phyloP scores from a whole-genome alignment of 495 filamentous ascomycete genomes.

The Hapsidospora chrysogenum region DNA sequence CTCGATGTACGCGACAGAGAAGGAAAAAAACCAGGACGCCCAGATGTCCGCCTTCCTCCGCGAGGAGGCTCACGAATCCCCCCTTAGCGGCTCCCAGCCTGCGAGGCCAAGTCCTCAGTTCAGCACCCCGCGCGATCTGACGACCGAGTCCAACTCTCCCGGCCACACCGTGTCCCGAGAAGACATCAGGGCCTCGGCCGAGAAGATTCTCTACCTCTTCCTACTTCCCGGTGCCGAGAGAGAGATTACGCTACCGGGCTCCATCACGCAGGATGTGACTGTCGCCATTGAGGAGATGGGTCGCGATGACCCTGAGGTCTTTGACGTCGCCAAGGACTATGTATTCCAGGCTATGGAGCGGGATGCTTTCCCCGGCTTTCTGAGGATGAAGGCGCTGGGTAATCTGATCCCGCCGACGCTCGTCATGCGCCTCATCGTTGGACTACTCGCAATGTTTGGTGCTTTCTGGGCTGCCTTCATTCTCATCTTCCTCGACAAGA shows the following conservation, averaged over 20 bases:
- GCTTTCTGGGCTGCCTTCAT: constrained; percentile 89
- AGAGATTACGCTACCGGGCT: constrained; percentile 82
- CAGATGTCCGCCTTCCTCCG: constrained; percentile 80
- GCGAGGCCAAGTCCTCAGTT: constrained; percentile 49
- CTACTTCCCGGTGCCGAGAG: constrained; percentile 83
- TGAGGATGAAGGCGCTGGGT: constrained; percentile 83
- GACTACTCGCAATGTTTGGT: constrained; percentile 74
- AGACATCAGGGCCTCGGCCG: constrained; percentile 82
- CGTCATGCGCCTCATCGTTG: constrained; percentile 66
- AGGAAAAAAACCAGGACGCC: constrained; percentile 57
- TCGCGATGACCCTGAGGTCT: constrained; percentile 91
- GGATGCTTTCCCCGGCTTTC: constrained; percentile 92
- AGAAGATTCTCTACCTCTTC: constrained; percentile 95
- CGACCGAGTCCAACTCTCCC: constrained; percentile 56
- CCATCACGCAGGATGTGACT: constrained; percentile 67
- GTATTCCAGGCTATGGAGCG: constrained; percentile 99
- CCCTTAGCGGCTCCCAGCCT: constrained; percentile 47
- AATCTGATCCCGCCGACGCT: constrained; percentile 83
- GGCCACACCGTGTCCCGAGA: constrained; percentile 67
- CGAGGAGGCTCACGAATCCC: constrained; percentile 47
- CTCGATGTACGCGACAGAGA: constrained; percentile 30
- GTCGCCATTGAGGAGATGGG: constrained; percentile 72
- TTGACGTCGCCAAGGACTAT: constrained; percentile 95
- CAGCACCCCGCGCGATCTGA: constrained; percentile 35
- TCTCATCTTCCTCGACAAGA: constrained; percentile 74